These are phyloP conservation scores for Aspergillus nomiae DNA, from an alignment of 2,329 filamentous ascomycete species.

Conservation along the genomic window DNA sequence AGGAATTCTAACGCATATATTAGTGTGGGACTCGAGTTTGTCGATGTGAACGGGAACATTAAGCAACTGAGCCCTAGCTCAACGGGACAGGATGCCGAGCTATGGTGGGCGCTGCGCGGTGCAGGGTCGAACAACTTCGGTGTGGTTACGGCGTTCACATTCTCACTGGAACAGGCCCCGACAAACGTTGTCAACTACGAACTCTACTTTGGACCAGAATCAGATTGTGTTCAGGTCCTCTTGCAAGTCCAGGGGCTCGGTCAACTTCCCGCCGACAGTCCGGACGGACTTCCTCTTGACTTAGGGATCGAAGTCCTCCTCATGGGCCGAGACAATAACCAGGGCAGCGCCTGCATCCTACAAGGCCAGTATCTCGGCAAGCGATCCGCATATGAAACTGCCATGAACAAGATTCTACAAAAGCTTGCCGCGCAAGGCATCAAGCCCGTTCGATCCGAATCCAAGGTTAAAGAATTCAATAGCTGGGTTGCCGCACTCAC, in stretches of 20 bases:
- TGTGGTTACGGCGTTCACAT: constrained; percentile 10
- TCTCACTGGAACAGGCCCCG: constrained; percentile 5
- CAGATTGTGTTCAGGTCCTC: constrained; percentile 9
- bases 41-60: constrained; percentile 3
- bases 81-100: constrained; percentile 1
- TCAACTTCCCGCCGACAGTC: not conserved
- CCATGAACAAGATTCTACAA: constrained; percentile 2
- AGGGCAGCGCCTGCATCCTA: not conserved
- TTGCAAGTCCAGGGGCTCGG: constrained; percentile 8
- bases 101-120: constrained; percentile 13
- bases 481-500: constrained; percentile 10
- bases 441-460: not conserved
- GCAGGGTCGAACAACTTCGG: constrained; percentile 14
- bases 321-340: not conserved
- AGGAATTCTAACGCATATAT: not conserved
- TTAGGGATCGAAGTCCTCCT: constrained; percentile 5
- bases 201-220: constrained; percentile 5
- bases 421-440: constrained; percentile 4
- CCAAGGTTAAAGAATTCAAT: constrained; percentile 1
- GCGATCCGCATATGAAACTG: not conserved
- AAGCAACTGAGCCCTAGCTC: constrained; percentile 3
- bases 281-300: constrained; percentile 1
- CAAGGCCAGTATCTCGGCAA: constrained; percentile 7
- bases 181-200: constrained; percentile 9
- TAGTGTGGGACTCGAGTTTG: constrained; percentile 8